A percentile compares a stretch with the other conserved stretches of the same genome.
Conservation (phyloP, 108 stramenopile genomes). For the Skeletonema potamos region DNA sequence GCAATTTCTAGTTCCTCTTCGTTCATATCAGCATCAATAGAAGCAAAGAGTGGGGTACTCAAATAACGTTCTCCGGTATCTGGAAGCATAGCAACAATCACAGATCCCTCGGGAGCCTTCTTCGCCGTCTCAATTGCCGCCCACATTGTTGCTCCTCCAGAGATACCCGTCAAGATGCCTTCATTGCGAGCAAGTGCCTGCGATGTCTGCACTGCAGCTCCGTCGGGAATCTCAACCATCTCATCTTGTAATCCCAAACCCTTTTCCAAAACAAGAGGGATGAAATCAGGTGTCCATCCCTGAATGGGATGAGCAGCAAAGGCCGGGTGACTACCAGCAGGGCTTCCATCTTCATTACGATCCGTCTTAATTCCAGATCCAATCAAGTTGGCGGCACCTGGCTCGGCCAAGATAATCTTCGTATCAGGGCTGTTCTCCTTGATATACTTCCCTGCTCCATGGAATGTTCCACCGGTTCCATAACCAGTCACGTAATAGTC, state of each 20-base stretch:
- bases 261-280: constrained; percentile 63
- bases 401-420: constrained; percentile 68
- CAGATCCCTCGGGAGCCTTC: constrained; percentile 60
- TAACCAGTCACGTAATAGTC: constrained; percentile 64
- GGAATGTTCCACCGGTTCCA: constrained; percentile 75
- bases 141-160: constrained; percentile 71
- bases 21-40: constrained; percentile 79
- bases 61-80: constrained; percentile 88
- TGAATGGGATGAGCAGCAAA: constrained; percentile 46
- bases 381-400: constrained; percentile 63
- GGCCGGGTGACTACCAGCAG: constrained; percentile 51
- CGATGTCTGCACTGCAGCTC: constrained; percentile 54
- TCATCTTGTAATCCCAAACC: constrained; percentile 54
- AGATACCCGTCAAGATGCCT: constrained; percentile 77
- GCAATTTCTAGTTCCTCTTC: constrained; percentile 74
- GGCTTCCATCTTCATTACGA: constrained; percentile 57
- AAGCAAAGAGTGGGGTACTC: constrained; percentile 76
- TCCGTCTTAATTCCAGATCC: constrained; percentile 58
- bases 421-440: constrained; percentile 62
- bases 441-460: constrained; percentile 62
- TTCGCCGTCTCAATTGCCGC: constrained; percentile 76
- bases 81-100: constrained; percentile 69
- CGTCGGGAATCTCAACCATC: constrained; percentile 48
- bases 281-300: constrained; percentile 86
- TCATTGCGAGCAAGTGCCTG: constrained; percentile 74